Conservation (phyloP, 345 rosid genomes). For the Lumnitzera racemosa region DNA sequence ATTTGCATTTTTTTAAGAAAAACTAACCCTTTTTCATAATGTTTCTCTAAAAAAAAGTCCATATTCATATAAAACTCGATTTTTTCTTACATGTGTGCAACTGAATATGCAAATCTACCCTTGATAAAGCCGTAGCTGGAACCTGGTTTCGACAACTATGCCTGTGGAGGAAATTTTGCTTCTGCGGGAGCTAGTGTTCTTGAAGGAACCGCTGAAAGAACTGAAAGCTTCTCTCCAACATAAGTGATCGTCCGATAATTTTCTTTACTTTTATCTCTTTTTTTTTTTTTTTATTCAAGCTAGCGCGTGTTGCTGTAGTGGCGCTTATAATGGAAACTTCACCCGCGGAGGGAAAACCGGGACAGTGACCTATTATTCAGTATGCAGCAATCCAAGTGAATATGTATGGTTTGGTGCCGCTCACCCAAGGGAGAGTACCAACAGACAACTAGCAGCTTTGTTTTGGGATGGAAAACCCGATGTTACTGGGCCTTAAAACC, state of each 20-base stretch:
- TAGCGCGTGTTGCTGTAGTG: slow-evolving; percentile 15
- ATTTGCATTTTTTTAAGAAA: too few species aligned
- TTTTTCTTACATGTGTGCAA: slow-evolving; percentile 3
- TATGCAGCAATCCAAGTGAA: slow-evolving; percentile 10
- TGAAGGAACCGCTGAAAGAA: background rate
- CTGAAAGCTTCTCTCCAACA: background rate
- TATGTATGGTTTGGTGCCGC: slow-evolving; percentile 9
- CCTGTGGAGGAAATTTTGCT: slow-evolving; percentile 20
- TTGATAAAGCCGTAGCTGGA: slow-evolving; percentile 10
- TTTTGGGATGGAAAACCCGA: slow-evolving; percentile 6
- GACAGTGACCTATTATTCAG: background rate
- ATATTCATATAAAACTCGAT: too few species aligned
- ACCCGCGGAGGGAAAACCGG: slow-evolving; percentile 4
- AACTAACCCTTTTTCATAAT: too few species aligned
- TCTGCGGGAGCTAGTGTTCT: slow-evolving; percentile 17
- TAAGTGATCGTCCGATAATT: too few species aligned
- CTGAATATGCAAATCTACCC: slow-evolving; percentile 13
- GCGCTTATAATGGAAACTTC: slow-evolving; percentile 4
- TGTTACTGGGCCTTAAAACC: slow-evolving; percentile 6
- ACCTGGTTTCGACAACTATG: slow-evolving; percentile 3
- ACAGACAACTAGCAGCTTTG: slow-evolving; percentile 2
- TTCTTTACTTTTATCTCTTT: background rate
- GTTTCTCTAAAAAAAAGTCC: too few species aligned
- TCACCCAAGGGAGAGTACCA: slow-evolving; percentile 12
- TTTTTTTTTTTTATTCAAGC: too few species aligned